phyloP scores from a whole-genome alignment of 73 alveolate genomes.

The Tetrahymena malaccensis region DNA sequence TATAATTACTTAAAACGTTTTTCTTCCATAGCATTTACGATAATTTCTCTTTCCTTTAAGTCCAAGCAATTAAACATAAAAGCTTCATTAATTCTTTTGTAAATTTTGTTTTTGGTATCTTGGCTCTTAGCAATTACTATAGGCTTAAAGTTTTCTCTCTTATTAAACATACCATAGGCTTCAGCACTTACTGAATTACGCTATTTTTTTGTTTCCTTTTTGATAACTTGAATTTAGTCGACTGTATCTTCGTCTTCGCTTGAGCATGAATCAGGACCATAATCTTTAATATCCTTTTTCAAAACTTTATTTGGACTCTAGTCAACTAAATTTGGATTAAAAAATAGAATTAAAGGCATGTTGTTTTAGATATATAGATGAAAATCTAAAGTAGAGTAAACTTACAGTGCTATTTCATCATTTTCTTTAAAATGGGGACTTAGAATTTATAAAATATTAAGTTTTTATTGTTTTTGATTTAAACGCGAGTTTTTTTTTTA shows the following conservation, averaged over 20 bases:
- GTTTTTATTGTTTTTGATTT: not conserved
- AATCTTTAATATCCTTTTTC: not conserved
- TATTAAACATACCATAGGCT: constrained; percentile 88
- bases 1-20: constrained; percentile 21
- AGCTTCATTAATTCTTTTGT: constrained; percentile 43
- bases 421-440: not conserved
- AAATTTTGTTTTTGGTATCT: constrained; percentile 56
- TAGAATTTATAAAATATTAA: not conserved
- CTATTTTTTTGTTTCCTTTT: constrained; percentile 36
- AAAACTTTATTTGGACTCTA: not conserved
- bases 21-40: constrained; percentile 65
- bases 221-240: constrained; percentile 7
- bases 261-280: constrained; percentile 13
- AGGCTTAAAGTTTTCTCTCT: constrained; percentile 79
- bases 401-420: not conserved
- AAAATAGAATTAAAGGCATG: not conserved
- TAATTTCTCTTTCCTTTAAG: constrained; percentile 58
- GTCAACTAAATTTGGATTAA: not conserved
- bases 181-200: constrained; percentile 82
- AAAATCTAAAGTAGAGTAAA: not conserved
- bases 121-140: constrained; percentile 68
- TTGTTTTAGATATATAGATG: not conserved
- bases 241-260: constrained; percentile 27
- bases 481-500: not conserved
- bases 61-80: constrained; percentile 58